Percentiles rank a stretch among this genome's conserved stretches.
Evolutionary conservation across 495 filamentous ascomycete species (phyloP).

Genomic region (Penicillium antarcticum): DNA sequence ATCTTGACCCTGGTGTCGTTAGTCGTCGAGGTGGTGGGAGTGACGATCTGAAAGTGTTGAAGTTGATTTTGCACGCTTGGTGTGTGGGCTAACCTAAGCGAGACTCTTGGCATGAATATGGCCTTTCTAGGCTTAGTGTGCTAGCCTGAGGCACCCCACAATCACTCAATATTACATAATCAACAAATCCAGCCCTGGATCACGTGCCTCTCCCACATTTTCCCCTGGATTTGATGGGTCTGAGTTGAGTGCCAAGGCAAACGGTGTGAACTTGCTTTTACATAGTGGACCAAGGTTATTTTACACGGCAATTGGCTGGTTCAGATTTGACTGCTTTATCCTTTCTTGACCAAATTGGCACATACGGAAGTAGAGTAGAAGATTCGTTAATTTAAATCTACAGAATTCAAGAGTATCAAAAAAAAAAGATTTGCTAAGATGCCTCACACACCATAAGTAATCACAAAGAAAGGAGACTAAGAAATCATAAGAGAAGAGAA

Average conservation of each 20-base stretch:
- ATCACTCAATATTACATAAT: slow-evolving; percentile 1
- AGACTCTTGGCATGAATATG: slow-evolving; percentile 12
- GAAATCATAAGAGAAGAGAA: slow-evolving; percentile 28
- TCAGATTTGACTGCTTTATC: too few relatives aligned
- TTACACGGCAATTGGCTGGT: too few relatives aligned
- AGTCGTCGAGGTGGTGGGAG: slow-evolving; percentile 48
- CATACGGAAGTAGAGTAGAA: too few relatives aligned
- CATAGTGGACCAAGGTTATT: not conserved
- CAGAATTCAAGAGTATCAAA: slow-evolving; percentile 4
- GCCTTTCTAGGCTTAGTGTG: slow-evolving; percentile 27
- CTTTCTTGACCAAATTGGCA: too few relatives aligned
- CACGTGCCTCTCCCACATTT: slow-evolving; percentile 3
- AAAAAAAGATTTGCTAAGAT: slow-evolving; percentile 9
- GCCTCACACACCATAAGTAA: slow-evolving; percentile 22
- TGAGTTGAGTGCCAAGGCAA: slow-evolving; percentile 5
- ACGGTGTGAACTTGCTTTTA: not conserved
- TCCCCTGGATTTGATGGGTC: slow-evolving; percentile 3
- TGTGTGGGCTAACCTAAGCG: slow-evolving; percentile 50
- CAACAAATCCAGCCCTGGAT: slow-evolving; percentile 6
- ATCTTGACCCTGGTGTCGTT: slow-evolving; percentile 56
- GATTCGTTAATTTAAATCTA: slow-evolving; percentile 1
- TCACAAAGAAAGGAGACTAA: slow-evolving; percentile 22
- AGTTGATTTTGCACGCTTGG: slow-evolving; percentile 47
- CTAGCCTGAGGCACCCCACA: slow-evolving; percentile 20
- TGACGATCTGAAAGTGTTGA: slow-evolving; percentile 40